Evolutionary conservation across 2,329 filamentous ascomycete genomes (phyloP), one percentile per base, ranked within the genome.

Genomic region (Rhinocladiella mackenziei): DNA sequence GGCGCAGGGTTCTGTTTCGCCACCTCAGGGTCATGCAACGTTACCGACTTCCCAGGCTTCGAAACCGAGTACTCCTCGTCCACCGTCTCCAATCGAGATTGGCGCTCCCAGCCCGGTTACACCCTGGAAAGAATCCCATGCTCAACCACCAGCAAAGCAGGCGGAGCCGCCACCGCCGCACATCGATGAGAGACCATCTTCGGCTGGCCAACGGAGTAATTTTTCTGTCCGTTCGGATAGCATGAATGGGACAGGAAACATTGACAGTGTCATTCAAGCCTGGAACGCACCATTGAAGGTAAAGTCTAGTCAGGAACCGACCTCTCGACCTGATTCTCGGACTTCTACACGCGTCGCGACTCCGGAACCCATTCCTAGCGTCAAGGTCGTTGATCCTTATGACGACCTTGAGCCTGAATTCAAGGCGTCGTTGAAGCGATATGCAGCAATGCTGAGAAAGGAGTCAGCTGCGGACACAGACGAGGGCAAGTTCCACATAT

Each of bases 351-450:
- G 17, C 11, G 31, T 19, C 18, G 25, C 32, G 14, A 14, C 43
- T 2, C 28, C 35, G n/a, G 37, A 39, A 25, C 19, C 41, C 8
- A 13, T 20, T 18, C 31, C 41, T 7, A 43, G 22, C 20, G 45
- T 45, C 4, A 56, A 56, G 17, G 62, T 66, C 42, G 45, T 65
- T 38, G 69, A 77, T 51, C 71, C 72, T 4, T 71, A 71, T 45
- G 68, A 66, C 17, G 75, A 76, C 51, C 63, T 79, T n/a, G 73
- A 77, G 48, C 70, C 74, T 2, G 78, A 76, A 72, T 78, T 72
- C 51, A 73, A 69, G 52, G 73, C 74, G 2, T 78, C 76, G 18
- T 58, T 79, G 35, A 70, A 74, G 37, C 66, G 75, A 30, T 79
- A 73, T 54, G 70, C 76, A 20, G 63, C 65, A 3, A 78, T 78